These are phyloP conservation scores for Penicillium sp. DNA, from an alignment of 2,329 filamentous ascomycete genomes.

Conservation along the genomic window DNA sequence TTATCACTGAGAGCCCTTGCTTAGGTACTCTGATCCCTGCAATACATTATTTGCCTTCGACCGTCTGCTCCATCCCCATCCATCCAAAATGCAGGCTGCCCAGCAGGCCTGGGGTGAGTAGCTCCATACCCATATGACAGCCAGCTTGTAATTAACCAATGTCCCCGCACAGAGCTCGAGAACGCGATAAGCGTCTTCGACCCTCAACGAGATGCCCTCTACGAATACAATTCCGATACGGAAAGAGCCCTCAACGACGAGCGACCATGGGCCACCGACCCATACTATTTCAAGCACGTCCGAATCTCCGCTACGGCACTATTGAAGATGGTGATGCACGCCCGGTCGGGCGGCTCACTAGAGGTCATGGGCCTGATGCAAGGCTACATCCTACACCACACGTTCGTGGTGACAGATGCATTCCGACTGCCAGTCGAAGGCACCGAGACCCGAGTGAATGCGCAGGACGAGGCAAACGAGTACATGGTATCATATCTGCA, in stretches of 20 bases:
- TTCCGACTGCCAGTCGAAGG: constrained; percentile 91
- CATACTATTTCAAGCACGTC: constrained; percentile 83
- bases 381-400: constrained; percentile 76
- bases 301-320: constrained; percentile 88
- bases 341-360: constrained; percentile 80
- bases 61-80: background rate
- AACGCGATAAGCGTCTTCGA: constrained; percentile 79
- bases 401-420: constrained; percentile 83
- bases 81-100: constrained; percentile 45
- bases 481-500: constrained; percentile 85
- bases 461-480: constrained; percentile 89
- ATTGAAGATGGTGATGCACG: constrained; percentile 99
- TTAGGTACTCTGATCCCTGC: constrained; percentile 2
- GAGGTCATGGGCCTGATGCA: constrained; percentile 99
- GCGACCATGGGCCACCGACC: constrained; percentile 68
- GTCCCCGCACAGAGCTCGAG: constrained; percentile 62
- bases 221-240: constrained; percentile 63
- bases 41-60: background rate
- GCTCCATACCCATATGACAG: constrained; percentile 1
- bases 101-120: constrained; percentile 53
- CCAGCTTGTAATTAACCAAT: constrained; percentile 7
- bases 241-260: constrained; percentile 58
- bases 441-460: constrained; percentile 96
- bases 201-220: constrained; percentile 79
- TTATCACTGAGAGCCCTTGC: constrained; percentile 2